A percentile compares a stretch with the other conserved stretches of the same genome.
These are phyloP conservation scores for Russula abietina DNA, from an alignment of 768 basidiomycete species.

Conservation along the genomic window DNA sequence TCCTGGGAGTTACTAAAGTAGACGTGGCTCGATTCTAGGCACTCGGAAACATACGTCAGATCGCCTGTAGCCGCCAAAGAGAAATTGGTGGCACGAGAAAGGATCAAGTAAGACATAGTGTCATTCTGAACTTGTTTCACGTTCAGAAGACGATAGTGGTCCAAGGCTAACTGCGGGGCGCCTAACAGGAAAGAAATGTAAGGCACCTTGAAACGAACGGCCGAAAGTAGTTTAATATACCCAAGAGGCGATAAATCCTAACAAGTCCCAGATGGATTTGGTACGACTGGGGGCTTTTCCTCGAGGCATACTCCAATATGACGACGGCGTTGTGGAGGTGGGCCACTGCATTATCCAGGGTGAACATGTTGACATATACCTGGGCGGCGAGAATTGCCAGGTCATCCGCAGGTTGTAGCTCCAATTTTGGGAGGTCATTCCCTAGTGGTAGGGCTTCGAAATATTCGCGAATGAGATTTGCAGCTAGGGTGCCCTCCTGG, in stretches of 20 bases:
- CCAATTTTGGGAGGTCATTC: conserved; percentile 57
- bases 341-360: conserved; percentile 44
- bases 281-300: conserved; percentile 73
- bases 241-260: conserved; percentile 76
- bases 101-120: conserved; percentile 78
- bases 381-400: conserved; percentile 70
- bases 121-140: conserved; percentile 86
- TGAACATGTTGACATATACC: conserved; percentile 60
- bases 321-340: conserved; percentile 59
- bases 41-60: conserved; percentile 67
- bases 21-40: conserved; percentile 73
- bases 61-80: conserved; percentile 73
- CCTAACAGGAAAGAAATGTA: conserved; percentile 39
- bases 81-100: conserved; percentile 73
- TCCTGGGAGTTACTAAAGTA: conserved; percentile 77
- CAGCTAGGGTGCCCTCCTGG: conserved; percentile 47
- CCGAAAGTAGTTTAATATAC: conserved; percentile 35
- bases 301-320: conserved; percentile 65
- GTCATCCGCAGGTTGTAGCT: conserved; percentile 86
- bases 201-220: neutral
- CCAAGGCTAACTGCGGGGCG: conserved; percentile 62
- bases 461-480: conserved; percentile 54
- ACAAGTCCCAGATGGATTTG: conserved; percentile 70
- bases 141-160: conserved; percentile 73
- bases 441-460: conserved; percentile 64